Conservation (phyloP, 2,329 filamentous ascomycete genomes). For the Talaromyces islandicus region DNA sequence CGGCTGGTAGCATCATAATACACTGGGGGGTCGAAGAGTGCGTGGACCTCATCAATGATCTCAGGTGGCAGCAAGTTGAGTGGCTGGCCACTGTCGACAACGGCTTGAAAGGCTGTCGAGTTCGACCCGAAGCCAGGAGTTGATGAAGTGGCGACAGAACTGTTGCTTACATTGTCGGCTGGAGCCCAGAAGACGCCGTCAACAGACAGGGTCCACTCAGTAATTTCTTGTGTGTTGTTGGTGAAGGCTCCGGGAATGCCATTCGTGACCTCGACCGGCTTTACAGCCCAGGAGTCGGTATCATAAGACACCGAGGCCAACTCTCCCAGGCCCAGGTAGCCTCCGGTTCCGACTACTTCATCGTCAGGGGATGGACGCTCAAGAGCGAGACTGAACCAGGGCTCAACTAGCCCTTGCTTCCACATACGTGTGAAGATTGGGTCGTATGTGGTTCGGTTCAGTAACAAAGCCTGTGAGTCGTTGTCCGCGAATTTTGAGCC, state of each 20-base stretch:
- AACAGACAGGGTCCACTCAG: conserved; percentile 35
- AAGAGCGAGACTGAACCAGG: conserved; percentile 47
- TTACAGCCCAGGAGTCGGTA: conserved; percentile 24
- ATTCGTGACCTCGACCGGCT: conserved; percentile 30
- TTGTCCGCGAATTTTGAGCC: conserved; percentile 8
- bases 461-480: conserved; percentile 17
- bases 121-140: conserved; percentile 12
- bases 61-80: conserved; percentile 33
- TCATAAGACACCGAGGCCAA: conserved; percentile 40
- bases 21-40: conserved; percentile 39
- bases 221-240: conserved; percentile 19
- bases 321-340: conserved; percentile 46
- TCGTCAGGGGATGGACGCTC: conserved; percentile 22
- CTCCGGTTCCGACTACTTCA: conserved; percentile 21
- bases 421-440: conserved; percentile 49
- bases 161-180: conserved; percentile 9
- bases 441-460: conserved; percentile 35
- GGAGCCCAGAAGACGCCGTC: conserved; percentile 23
- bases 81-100: conserved; percentile 35
- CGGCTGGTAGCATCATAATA: conserved; percentile 22
- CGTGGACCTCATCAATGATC: conserved; percentile 36
- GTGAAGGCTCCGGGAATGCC: conserved; percentile 19
- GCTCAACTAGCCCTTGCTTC: conserved; percentile 35
- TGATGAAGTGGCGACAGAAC: too few species aligned
- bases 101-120: conserved; percentile 29